phyloP scores from a whole-genome alignment of 768 basidiomycete species.

The Leccinum olivaceopallidum region DNA sequence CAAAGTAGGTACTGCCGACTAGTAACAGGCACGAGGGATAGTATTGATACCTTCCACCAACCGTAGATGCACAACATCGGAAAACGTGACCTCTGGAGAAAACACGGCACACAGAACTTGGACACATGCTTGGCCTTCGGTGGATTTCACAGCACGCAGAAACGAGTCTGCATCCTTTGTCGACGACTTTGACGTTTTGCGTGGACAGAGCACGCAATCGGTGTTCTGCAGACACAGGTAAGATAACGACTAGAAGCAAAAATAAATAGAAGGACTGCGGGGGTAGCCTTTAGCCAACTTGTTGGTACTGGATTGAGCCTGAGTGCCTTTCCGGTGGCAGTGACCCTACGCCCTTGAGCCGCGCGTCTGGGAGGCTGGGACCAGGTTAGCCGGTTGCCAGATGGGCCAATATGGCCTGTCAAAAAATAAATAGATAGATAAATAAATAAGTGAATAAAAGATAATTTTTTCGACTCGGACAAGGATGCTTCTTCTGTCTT shows the following conservation, averaged over 20 bases:
- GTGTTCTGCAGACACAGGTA: conserved; percentile 51
- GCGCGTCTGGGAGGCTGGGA: no score
- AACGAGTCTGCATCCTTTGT: conserved; percentile 60
- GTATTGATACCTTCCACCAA: conserved; percentile 85
- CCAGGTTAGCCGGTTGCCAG: no score
- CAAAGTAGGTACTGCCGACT: conserved; percentile 61
- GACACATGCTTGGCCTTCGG: conserved; percentile 91
- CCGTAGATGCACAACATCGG: conserved; percentile 69
- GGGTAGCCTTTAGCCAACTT: no score
- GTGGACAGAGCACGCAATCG: conserved; percentile 86
- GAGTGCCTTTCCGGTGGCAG: no score
- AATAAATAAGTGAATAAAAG: no score
- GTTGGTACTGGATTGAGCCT: no score
- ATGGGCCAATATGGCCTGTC: no score
- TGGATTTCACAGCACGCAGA: conserved; percentile 81
- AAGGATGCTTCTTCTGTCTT: conserved; percentile 79
- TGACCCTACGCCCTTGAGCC: no score
- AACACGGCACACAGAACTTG: conserved; percentile 91
- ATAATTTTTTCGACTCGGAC: not conserved
- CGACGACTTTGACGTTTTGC: conserved; percentile 34
- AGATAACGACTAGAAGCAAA: not conserved
- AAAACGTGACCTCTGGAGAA: conserved; percentile 80
- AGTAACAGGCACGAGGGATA: conserved; percentile 66
- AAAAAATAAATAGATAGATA: no score
- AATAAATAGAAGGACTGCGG: no score